Base-by-base conservation (phyloP, 345 rosid genomes). In the Turnera subulata region DNA sequence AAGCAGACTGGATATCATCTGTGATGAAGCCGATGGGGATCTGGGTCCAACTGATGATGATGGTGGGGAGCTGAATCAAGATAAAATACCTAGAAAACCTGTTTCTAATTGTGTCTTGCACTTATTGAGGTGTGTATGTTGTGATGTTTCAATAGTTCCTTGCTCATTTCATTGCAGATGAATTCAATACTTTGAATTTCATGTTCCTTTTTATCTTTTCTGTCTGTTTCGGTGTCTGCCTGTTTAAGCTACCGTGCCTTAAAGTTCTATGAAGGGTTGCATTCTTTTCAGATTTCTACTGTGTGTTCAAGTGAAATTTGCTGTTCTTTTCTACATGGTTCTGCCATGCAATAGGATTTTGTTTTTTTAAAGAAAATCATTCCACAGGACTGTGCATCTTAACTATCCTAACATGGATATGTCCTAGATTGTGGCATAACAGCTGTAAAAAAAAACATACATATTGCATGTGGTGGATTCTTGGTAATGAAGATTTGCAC, bases 1-100 rank as follows among this genome's bases (percentile, higher is more conserved):
- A 64, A 89, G 97, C 79, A 84, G 97, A 72, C 69, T 89, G 53
- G 98, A 89, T 71, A 76, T 86, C 33, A 72, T 92, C 50, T 83
- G 90, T 24, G 98, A 86, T 56, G 91, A 84, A 65, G 94, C 72
- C 9, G 96, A 83, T 66, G 84, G 68, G 61, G 86, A 72, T 66
- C 64, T 56, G 21, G 65, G 53, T 59, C 56, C 49, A 50, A 32
- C 53, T 10, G 70, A 62, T 17, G 66, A 70, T 46, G 73, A 42
- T 73, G 68, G 38, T 51, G 46, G 40, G 59, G 80, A 72, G 37
- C 71, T 66, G 50, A 59, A 58, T 52, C 50, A 67, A 23, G 74
- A 61, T 17, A 53, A 62, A 53, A 68, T 46, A 6, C 18, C 64
- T 46, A 72, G 39, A 43, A 71, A 66, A 25, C 82, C 67, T 42